Conservation (phyloP, 108 stramenopile species). For the Cyclotella kingstonii region DNA sequence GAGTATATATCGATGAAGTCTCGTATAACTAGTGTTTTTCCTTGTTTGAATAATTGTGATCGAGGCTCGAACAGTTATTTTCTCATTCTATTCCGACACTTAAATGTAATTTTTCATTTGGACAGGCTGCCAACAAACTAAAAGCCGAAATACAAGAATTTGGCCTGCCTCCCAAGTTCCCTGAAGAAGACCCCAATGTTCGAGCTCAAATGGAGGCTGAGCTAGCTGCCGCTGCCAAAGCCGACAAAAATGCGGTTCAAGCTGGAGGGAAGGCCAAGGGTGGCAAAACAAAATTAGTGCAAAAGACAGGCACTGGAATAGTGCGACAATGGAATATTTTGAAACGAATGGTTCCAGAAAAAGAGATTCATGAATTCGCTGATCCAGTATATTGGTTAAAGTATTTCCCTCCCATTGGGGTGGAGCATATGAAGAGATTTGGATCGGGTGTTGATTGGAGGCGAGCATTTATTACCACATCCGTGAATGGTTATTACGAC, state of each 20-base stretch:
- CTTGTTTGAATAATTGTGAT: too few species aligned
- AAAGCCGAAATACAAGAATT: constrained; percentile 86
- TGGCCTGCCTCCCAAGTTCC: constrained; percentile 90
- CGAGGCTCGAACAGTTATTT: too few species aligned
- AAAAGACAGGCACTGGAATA: constrained; percentile 91
- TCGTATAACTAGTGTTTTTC: too few species aligned
- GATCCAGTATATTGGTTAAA: constrained; percentile 93
- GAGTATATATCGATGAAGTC: too few species aligned
- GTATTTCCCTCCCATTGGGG: constrained; percentile 96
- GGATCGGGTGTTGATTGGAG: constrained; percentile 96
- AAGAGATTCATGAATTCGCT: constrained; percentile 82
- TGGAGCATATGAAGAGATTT: constrained; percentile 87
- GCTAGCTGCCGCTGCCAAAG: constrained; percentile 58
- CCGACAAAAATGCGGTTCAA: constrained; percentile 39
- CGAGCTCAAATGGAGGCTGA: constrained; percentile 84
- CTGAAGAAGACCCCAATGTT: constrained; percentile 85
- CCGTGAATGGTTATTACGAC: constrained; percentile 96
- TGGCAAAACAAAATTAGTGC: constrained; percentile 82
- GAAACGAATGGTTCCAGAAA: constrained; percentile 77
- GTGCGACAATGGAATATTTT: constrained; percentile 96
- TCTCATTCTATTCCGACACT: too few species aligned
- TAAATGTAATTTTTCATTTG: background rate
- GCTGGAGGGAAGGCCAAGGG: constrained; percentile 86
- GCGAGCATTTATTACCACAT: constrained; percentile 96
- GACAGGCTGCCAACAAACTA: constrained; percentile 96